Percentiles rank a stretch among this genome's conserved stretches.
Evolutionary conservation across 208 protist species (phyloP).

Genomic region (Trichomonas tenax): DNA sequence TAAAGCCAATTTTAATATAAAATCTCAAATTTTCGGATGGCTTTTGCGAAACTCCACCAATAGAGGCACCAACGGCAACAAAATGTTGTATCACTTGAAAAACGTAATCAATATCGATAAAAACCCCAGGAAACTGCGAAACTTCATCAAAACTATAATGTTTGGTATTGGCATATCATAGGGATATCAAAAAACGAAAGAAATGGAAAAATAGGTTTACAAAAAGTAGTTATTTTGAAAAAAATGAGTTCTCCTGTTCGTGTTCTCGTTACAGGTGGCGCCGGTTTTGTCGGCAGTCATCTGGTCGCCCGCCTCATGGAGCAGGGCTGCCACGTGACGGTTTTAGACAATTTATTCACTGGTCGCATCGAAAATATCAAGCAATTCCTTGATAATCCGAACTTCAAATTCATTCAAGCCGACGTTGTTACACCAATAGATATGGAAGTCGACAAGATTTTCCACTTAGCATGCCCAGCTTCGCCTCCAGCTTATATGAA

Average conservation of each 20-base stretch:
- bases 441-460: constrained; percentile 61
- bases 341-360: constrained; percentile 72
- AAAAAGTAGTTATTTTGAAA: too few species aligned
- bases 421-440: constrained; percentile 42
- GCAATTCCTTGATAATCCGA: constrained; percentile 48
- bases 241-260: neutral
- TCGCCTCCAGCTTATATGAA: constrained; percentile 67
- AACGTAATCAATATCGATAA: too few species aligned
- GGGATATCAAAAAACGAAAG: too few species aligned
- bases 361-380: constrained; percentile 53
- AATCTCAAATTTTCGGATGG: too few species aligned
- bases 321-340: constrained; percentile 35
- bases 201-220: too few species aligned
- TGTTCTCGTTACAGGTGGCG: constrained; percentile 60
- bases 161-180: too few species aligned
- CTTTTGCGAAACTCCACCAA: too few species aligned
- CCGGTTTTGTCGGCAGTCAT: constrained; percentile 80
- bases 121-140: too few species aligned
- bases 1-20: too few species aligned
- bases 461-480: constrained; percentile 75
- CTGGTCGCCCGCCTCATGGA: constrained; percentile 58
- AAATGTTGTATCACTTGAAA: too few species aligned
- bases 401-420: constrained; percentile 65
- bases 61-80: too few species aligned
- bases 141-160: too few species aligned